Percentiles rank a stretch among this genome's conserved stretches.
phyloP scores from a whole-genome alignment of 768 basidiomycete species.

The Macrolepiota fuliginosa region DNA sequence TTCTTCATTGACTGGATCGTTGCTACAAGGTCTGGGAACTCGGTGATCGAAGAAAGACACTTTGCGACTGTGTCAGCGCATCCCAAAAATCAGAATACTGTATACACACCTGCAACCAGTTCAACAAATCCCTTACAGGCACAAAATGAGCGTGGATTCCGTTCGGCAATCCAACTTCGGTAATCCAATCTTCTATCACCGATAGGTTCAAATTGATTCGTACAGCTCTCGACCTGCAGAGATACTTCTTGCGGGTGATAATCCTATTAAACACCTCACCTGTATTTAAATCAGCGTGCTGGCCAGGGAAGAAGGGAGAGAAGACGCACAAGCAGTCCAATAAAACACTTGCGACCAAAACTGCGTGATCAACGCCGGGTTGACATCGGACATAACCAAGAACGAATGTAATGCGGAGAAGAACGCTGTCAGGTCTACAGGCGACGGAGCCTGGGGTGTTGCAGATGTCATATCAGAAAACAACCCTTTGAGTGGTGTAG shows the following conservation, averaged over 20 bases:
- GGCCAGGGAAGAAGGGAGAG: not conserved
- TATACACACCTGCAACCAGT: constrained; percentile 79
- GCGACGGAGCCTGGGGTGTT: constrained; percentile 31
- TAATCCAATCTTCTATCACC: constrained; percentile 89
- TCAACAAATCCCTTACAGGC: constrained; percentile 79
- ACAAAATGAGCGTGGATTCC: constrained; percentile 80
- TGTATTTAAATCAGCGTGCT: constrained; percentile 24
- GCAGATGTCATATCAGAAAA: constrained; percentile 44
- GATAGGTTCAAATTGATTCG: constrained; percentile 89
- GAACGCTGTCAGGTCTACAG: constrained; percentile 67
- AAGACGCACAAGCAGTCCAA: constrained; percentile 85
- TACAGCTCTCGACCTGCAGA: constrained; percentile 87
- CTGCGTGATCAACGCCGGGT: constrained; percentile 84
- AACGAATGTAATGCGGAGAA: constrained; percentile 84
- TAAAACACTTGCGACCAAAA: constrained; percentile 98
- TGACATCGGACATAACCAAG: constrained; percentile 83
- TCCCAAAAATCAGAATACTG: not conserved
- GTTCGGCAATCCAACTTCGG: constrained; percentile 72
- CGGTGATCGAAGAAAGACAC: constrained; percentile 82
- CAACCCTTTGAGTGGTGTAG: constrained; percentile 44
- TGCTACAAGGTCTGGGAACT: constrained; percentile 85
- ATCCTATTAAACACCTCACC: constrained; percentile 86
- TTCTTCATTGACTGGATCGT: constrained; percentile 85
- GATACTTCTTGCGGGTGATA: constrained; percentile 88
- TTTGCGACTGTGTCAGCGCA: constrained; percentile 27